Evolutionary conservation across 1,284 basidiomycete species (phyloP), one percentile per base, ranked within the genome.

Genomic region (Ceratobasidium sp.): DNA sequence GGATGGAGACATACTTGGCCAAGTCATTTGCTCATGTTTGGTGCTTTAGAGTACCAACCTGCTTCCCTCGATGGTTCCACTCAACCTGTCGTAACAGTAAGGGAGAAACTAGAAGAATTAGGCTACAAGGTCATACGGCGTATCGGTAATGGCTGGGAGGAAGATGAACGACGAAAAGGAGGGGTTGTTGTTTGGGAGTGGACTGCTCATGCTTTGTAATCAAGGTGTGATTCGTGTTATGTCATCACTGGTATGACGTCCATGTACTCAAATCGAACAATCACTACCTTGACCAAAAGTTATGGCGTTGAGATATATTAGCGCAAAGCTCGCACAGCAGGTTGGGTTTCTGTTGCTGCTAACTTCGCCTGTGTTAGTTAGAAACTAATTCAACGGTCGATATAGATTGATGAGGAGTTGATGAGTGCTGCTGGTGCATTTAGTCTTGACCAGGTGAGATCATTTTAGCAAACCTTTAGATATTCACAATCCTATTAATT

Each of bases 341-440:
- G 94, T 92, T 49, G 11, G 42, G 31, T 20, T 39, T 31, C n/a
- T n/a, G 39, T 10, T 66, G 31, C 15, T 8, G 3, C 17, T 65
- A 6, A 37, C n/a, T 17, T 11, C 65, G 47, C 4, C 47, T 5
- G 35, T 51, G 15, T 45, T 7, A 17, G 7, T 51, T 28, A 79
- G 77, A 80, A 71, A 7, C 17, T 28, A 28, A 56, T 37, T 15
- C 61, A 17, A 37, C 1, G 20, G n/a, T n/a, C n/a, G n/a, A 37
- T 20, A 45, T 78, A 96, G 93, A 96, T 98, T 78, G 96, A 98
- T 82, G 92, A 94, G 81, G 94, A 97, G 82, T 90, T 98, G 75
- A 97, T 98, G 96, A 91, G 88, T 77, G 80, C 89, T 3, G 85
- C 88, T 11, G 95, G 95, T 0, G 94, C 94, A 3, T 98, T 96